Base-by-base conservation (phyloP, 495 filamentous ascomycete species). In the Xylaria venustula region DNA sequence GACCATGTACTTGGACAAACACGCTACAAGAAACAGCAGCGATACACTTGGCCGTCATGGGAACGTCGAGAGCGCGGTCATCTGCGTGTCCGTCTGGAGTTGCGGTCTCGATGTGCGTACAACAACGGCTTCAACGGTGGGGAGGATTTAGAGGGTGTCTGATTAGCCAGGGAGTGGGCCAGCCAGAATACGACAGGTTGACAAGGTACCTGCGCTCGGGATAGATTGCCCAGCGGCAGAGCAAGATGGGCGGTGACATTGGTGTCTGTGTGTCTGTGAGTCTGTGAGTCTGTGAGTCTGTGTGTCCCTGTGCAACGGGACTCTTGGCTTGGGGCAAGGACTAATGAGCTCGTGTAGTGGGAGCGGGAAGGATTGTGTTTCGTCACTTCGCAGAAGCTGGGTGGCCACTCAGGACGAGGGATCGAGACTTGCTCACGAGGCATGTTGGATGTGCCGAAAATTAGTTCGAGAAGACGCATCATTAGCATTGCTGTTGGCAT, bases 21-120 rank as follows among this genome's bases (percentile, higher is more conserved):
- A 40, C 30, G 37, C 40, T 54, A 54, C 58, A 46, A 26, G 20
- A 26, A 54, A 48, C 22, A 50, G 49, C 22, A 46, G 54, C 37
- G 42, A 54, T 41, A 36, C 20, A 36, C 50, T 34, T 46, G 37
- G 26, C 42, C 48, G 37, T 37, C 20, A 47, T 54, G 53, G 32
- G 58, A 47, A 36, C 50, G 26, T 44, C 28, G 30, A 54, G 32
- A 40, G 47, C 48, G 58, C 41, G 52, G 58, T 61, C 58, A 61
- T 45, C 19, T 53, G 58, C 41, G n/a, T 22, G 50, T 28, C 32
- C 9, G 23, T 5, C 36, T 54, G 53, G 52, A 37, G 58, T 54
- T 61, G 41, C 41, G 52, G 26, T 48, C 32, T 34, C 57, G 41
- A 47, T 23, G 22, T 7, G 53, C 37, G 53, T 37, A 28, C 22